Conservation (phyloP, 2,329 filamentous ascomycete species). For the Botrytis deweyae region DNA sequence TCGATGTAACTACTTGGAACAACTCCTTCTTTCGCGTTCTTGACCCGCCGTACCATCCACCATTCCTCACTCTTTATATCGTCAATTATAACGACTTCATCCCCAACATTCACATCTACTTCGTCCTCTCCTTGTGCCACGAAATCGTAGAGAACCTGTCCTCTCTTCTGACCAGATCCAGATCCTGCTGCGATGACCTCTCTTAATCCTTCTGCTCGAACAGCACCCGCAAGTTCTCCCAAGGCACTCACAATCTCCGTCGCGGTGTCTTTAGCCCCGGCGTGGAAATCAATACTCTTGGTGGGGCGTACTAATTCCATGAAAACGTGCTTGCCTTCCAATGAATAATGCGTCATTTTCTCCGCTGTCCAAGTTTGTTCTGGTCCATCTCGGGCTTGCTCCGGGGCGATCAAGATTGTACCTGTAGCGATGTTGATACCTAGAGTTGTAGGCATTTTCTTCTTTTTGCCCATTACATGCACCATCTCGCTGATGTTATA, state of each 20-base stretch:
- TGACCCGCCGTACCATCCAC: conserved; percentile 92
- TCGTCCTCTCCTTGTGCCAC: conserved; percentile 96
- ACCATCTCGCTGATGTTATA: conserved; percentile 97
- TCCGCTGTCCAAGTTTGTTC: conserved; percentile 93
- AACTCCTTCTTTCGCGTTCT: conserved; percentile 92
- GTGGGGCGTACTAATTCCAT: conserved; percentile 88
- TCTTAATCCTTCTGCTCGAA: conserved; percentile 76
- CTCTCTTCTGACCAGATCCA: conserved; percentile 72
- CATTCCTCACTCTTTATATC: conserved; percentile 93
- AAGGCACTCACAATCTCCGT: conserved; percentile 87
- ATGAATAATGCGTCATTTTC: conserved; percentile 94
- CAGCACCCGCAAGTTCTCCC: conserved; percentile 84
- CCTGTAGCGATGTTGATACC: conserved; percentile 91
- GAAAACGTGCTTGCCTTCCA: conserved; percentile 97
- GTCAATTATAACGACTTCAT: conserved; percentile 88
- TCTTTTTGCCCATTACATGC: conserved; percentile 92
- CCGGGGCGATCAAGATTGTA: conserved; percentile 85
- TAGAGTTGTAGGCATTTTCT: conserved; percentile 96
- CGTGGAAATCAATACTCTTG: conserved; percentile 95
- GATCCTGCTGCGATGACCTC: conserved; percentile 83
- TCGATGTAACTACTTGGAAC: conserved; percentile 97
- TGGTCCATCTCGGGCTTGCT: conserved; percentile 77
- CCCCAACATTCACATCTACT: conserved; percentile 84
- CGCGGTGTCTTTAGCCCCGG: conserved; percentile 94
- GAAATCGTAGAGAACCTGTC: conserved; percentile 89